Conservation (phyloP, 2,329 filamentous ascomycete genomes). For the Elsinoe perseae region DNA sequence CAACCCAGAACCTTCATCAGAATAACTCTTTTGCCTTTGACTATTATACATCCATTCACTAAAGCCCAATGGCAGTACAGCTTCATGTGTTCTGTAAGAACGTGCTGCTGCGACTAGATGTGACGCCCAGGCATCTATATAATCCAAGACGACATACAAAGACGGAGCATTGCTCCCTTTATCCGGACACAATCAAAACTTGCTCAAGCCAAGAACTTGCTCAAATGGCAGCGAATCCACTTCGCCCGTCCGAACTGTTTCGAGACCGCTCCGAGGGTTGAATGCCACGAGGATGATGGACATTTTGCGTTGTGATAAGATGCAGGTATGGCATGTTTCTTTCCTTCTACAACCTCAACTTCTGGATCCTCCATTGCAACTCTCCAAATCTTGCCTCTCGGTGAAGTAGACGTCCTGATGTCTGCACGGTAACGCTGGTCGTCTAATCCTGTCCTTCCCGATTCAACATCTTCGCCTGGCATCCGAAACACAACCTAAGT, state of each 20-base stretch:
- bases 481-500: too few relatives aligned
- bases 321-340: slow-evolving; percentile 3
- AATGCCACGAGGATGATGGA: not conserved
- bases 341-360: not conserved
- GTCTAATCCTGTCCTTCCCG: not conserved
- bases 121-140: not conserved
- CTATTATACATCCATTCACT: not conserved
- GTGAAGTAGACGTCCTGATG: not conserved
- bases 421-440: not conserved
- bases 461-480: too few relatives aligned
- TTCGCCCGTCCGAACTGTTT: slow-evolving; percentile 5
- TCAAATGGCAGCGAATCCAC: slow-evolving; percentile 12
- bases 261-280: not conserved
- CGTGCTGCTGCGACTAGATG: not conserved
- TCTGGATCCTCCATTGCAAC: not conserved
- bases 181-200: slow-evolving; percentile 10
- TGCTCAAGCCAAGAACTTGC: slow-evolving; percentile 15
- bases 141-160: not conserved
- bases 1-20: not conserved
- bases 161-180: not conserved
- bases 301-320: not conserved
- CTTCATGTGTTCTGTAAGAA: not conserved
- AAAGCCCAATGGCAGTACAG: too few relatives aligned
- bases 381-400: not conserved
- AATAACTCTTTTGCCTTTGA: not conserved